A percentile compares a stretch with the other conserved stretches of the same genome.
phyloP scores from a whole-genome alignment of 2,329 filamentous ascomycete species.

The Aspergillus novofumigatus region DNA sequence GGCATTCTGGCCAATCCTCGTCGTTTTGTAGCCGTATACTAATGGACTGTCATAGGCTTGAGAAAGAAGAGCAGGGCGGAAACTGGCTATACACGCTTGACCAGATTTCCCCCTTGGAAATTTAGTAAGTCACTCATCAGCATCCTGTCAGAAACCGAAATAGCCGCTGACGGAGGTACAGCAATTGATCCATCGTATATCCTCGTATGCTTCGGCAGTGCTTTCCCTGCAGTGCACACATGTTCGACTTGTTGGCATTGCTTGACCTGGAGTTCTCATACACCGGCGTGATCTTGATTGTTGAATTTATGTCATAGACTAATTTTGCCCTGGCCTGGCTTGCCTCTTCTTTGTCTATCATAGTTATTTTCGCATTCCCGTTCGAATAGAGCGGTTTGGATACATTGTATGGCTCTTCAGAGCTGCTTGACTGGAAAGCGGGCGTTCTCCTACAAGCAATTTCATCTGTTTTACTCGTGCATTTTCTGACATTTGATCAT shows the following conservation, averaged over 20 bases:
- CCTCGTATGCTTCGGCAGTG: background rate
- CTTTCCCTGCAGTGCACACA: background rate
- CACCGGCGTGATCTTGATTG: background rate
- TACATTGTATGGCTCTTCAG: constrained; percentile 8
- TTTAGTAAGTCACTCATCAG: constrained; percentile 56
- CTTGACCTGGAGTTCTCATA: background rate
- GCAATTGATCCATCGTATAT: constrained; percentile 22
- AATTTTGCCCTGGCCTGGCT: background rate
- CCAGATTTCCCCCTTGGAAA: constrained; percentile 90
- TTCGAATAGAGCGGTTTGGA: background rate
- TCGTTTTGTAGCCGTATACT: constrained; percentile 5
- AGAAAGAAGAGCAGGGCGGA: constrained; percentile 83
- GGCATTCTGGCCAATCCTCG: constrained; percentile 5
- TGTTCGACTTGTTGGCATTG: background rate
- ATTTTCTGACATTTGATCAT: background rate
- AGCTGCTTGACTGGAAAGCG: background rate
- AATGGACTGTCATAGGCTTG: constrained; percentile 51
- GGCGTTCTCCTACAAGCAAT: constrained; percentile 1
- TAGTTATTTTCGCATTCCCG: background rate
- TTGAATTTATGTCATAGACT: background rate
- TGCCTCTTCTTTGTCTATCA: constrained; percentile 1
- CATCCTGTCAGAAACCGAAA: background rate
- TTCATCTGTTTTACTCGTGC: background rate
- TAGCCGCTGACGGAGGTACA: constrained; percentile 18
- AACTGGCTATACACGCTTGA: constrained; percentile 98